Conservation (phyloP, 2,329 filamentous ascomycete genomes). For the Tolypocladium guangdongense region DNA sequence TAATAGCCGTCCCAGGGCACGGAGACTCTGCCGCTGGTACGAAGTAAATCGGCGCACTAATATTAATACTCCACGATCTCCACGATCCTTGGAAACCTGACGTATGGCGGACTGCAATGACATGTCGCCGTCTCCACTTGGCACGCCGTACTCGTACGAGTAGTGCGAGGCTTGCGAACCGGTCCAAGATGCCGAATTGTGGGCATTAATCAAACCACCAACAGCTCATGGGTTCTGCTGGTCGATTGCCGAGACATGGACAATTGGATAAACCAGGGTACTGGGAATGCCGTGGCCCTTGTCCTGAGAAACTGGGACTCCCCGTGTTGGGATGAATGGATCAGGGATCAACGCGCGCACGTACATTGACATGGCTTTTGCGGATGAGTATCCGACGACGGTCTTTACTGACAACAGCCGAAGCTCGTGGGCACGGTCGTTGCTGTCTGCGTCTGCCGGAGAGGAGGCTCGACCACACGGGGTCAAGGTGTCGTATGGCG, state of each 20-base stretch:
- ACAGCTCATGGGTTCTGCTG: neutral
- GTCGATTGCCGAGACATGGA: too few relatives aligned
- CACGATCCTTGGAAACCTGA: slow-evolving; percentile 2
- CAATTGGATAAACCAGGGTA: neutral
- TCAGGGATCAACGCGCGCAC: neutral
- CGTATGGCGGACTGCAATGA: slow-evolving; percentile 2
- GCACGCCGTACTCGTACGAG: too few relatives aligned
- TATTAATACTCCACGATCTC: neutral
- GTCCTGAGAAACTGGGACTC: too few relatives aligned
- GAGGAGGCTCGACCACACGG: neutral
- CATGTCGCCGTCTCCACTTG: neutral
- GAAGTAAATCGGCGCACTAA: neutral
- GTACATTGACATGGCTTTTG: neutral
- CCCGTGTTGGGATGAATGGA: neutral
- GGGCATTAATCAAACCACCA: slow-evolving; percentile 6
- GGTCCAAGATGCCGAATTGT: neutral
- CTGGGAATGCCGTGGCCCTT: neutral
- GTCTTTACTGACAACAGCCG: neutral
- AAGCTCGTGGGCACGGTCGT: too few relatives aligned
- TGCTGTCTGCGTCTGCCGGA: neutral
- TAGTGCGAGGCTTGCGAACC: neutral
- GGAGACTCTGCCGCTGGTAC: neutral
- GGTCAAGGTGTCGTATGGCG: neutral
- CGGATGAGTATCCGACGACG: neutral
- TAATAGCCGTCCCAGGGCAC: neutral